phyloP scores from a whole-genome alignment of 169 alveolate genomes.

The Plasmodium coatneyi region DNA sequence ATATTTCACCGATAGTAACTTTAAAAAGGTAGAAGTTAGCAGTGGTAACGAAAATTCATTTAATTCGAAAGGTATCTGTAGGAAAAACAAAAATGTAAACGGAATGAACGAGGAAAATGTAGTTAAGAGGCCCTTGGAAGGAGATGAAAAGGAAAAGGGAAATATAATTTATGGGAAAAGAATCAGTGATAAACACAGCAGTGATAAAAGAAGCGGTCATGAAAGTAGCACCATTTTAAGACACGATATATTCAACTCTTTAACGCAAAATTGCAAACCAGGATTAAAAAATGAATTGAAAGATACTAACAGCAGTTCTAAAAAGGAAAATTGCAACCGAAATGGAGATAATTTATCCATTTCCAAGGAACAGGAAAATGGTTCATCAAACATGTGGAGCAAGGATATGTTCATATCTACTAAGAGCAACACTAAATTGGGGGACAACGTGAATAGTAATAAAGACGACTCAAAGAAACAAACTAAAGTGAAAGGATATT shows the following conservation, averaged over 20 bases:
- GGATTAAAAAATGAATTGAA: background rate
- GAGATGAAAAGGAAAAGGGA: slow-evolving; percentile 17
- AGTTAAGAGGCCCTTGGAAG: background rate
- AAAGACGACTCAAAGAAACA: background rate
- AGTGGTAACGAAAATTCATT: background rate
- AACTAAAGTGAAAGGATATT: slow-evolving; percentile 12
- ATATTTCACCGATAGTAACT: background rate
- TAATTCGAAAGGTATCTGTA: slow-evolving; percentile 16
- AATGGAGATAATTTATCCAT: background rate
- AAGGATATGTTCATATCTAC: background rate
- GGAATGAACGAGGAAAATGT: background rate
- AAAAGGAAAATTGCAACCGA: background rate
- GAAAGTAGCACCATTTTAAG: slow-evolving; percentile 5
- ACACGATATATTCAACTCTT: background rate
- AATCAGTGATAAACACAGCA: background rate
- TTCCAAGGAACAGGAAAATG: slow-evolving; percentile 17
- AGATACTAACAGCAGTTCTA: background rate
- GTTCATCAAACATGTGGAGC: background rate
- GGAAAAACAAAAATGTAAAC: slow-evolving; percentile 1
- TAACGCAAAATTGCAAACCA: slow-evolving; percentile 7
- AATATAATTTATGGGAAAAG: background rate
- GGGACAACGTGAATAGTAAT: slow-evolving; percentile 3
- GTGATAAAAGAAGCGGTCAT: background rate
- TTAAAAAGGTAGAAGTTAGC: background rate
- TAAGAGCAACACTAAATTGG: background rate